phyloP scores from a whole-genome alignment of 768 basidiomycete species.

The Mycena venus region DNA sequence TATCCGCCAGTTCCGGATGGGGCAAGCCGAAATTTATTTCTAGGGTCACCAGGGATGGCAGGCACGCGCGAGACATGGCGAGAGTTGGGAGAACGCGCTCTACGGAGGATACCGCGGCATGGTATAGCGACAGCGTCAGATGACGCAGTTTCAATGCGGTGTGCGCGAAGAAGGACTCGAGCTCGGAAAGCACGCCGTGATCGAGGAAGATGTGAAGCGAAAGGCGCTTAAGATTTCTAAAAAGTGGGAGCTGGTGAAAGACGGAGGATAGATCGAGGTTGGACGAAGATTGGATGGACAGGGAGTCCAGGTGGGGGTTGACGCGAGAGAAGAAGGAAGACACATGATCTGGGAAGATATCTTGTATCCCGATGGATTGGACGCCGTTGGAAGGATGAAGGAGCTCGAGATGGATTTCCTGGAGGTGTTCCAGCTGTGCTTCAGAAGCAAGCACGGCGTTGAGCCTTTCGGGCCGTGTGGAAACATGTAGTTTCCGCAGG shows the following conservation, averaged over 20 bases:
- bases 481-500: conserved; percentile 10
- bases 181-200: not conserved
- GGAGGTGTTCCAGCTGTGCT: not conserved
- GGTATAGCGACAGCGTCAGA: conserved; percentile 3
- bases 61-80: conserved; percentile 2
- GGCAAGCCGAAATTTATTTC: conserved; percentile 27
- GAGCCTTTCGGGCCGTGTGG: conserved; percentile 10
- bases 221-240: conserved; percentile 2
- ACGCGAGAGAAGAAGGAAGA: conserved; percentile 15
- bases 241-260: conserved; percentile 10
- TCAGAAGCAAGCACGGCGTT: conserved; percentile 16
- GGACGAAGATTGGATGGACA: conserved; percentile 16
- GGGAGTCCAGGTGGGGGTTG: conserved; percentile 2
- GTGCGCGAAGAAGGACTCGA: conserved; percentile 22
- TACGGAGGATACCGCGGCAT: conserved; percentile 4
- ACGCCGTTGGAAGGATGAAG: not conserved
- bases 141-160: conserved; percentile 12
- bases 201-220: conserved; percentile 8
- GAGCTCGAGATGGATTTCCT: conserved; percentile 18
- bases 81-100: conserved; percentile 11
- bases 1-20: not conserved
- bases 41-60: conserved; percentile 12
- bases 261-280: conserved; percentile 13
- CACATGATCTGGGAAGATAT: conserved; percentile 7
- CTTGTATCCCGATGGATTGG: not conserved